Conservation (phyloP, 1,284 basidiomycete species). For the Puccinia coronata region DNA sequence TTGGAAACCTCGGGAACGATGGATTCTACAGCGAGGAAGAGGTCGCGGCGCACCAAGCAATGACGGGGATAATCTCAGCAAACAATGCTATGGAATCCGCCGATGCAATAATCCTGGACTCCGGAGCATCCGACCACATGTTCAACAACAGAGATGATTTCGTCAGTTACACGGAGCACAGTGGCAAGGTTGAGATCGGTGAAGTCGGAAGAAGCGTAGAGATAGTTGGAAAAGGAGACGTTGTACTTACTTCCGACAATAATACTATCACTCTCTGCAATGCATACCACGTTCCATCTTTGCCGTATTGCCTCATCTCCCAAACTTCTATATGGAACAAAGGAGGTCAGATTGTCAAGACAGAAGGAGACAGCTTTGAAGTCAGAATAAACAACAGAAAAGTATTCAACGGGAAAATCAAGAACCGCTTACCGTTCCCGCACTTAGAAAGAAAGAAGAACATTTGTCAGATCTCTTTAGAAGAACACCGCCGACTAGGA, state of each 20-base stretch:
- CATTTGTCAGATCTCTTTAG: neutral
- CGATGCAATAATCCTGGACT: constrained; percentile 16
- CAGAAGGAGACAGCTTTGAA: neutral
- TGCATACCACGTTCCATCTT: constrained; percentile 23
- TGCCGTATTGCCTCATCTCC: constrained; percentile 27
- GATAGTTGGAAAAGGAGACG: constrained; percentile 21
- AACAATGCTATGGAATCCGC: neutral
- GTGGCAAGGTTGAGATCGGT: constrained; percentile 26
- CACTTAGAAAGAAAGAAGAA: constrained; percentile 1
- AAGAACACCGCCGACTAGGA: constrained; percentile 27
- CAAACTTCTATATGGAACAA: constrained; percentile 17
- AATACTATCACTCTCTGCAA: constrained; percentile 21
- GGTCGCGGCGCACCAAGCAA: no score
- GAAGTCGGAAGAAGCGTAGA: constrained; percentile 23
- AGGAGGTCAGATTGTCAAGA: constrained; percentile 1
- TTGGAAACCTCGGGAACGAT: no score
- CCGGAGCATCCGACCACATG: constrained; percentile 19
- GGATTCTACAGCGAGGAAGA: no score
- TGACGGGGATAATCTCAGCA: no score
- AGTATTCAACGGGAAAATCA: constrained; percentile 20
- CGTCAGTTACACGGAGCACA: neutral
- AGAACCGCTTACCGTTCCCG: constrained; percentile 15
- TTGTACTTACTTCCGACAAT: constrained; percentile 7
- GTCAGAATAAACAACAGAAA: neutral
- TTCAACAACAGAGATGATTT: constrained; percentile 16